Percentiles rank a stretch among this genome's conserved stretches.
Conservation (phyloP, 2,329 filamentous ascomycete species). For the Verticillium dahliae region DNA sequence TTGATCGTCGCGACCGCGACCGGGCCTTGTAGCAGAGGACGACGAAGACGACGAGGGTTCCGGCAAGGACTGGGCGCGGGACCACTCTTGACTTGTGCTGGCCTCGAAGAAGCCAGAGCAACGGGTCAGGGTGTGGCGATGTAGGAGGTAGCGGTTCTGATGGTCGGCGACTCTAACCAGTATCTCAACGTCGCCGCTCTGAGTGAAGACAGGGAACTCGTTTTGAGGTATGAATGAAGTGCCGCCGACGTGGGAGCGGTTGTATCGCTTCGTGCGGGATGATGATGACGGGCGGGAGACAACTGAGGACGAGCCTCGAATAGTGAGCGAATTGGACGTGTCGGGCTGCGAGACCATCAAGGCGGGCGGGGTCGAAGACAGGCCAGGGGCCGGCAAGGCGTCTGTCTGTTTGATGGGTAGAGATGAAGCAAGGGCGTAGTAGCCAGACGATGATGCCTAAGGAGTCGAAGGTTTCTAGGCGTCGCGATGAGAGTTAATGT, state of each 20-base stretch:
- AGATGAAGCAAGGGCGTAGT: no score
- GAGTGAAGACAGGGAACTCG: constrained; percentile 86
- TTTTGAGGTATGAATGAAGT: constrained; percentile 67
- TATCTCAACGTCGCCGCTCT: constrained; percentile 91
- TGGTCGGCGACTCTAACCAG: constrained; percentile 62
- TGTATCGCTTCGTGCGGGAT: constrained; percentile 62
- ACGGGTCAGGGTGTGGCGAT: constrained; percentile 79
- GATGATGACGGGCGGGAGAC: constrained; percentile 54
- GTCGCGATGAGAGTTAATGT: background rate
- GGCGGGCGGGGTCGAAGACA: constrained; percentile 49
- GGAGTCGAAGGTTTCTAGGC: background rate
- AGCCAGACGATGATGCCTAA: no score
- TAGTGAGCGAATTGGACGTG: constrained; percentile 43
- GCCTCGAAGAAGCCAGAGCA: constrained; percentile 93
- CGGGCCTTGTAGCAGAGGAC: background rate
- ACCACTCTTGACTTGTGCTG: constrained; percentile 75
- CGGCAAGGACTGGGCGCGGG: constrained; percentile 32
- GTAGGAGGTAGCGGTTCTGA: constrained; percentile 80
- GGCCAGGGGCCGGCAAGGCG: constrained; percentile 66
- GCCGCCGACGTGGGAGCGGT: constrained; percentile 74
- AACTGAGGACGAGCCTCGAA: constrained; percentile 56
- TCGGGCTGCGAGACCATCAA: constrained; percentile 61
- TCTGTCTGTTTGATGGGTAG: constrained; percentile 39
- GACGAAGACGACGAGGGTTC: constrained; percentile 18
- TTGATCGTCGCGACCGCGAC: constrained; percentile 24